Conservation (phyloP, 2,329 filamentous ascomycete genomes). For the Davidsoniella virescens region DNA sequence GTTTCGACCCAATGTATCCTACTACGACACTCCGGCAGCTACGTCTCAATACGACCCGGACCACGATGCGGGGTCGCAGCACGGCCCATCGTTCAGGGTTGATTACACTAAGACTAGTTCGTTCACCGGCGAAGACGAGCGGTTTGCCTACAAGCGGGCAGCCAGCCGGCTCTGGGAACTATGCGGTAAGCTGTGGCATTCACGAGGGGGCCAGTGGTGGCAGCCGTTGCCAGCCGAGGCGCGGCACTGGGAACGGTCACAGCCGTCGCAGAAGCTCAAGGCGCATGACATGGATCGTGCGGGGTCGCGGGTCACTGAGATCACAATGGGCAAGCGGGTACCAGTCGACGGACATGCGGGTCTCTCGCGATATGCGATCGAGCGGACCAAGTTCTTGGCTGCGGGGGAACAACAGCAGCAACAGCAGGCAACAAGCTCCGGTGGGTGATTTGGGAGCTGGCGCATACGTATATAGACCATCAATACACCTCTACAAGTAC, state of each 20-base stretch:
- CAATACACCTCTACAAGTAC: neutral
- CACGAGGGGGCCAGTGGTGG: conserved; percentile 47
- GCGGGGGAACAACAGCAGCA: neutral
- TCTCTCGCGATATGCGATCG: conserved; percentile 7
- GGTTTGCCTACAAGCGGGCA: conserved; percentile 66
- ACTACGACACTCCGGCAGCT: conserved; percentile 34
- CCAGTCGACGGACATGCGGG: conserved; percentile 9
- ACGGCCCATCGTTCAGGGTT: conserved; percentile 19
- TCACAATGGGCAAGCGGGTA: conserved; percentile 3
- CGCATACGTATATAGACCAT: neutral
- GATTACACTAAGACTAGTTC: conserved; percentile 52
- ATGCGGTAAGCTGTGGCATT: conserved; percentile 58
- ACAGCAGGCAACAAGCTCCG: too few relatives aligned
- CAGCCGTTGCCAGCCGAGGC: conserved; percentile 46
- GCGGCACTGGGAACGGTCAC: conserved; percentile 45
- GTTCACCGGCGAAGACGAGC: conserved; percentile 67
- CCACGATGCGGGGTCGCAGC: conserved; percentile 37
- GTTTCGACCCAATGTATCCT: conserved; percentile 63
- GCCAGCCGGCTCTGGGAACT: conserved; percentile 69
- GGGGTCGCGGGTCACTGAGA: conserved; percentile 8
- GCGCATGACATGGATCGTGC: conserved; percentile 4
- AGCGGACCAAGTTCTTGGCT: conserved; percentile 3
- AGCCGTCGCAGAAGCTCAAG: conserved; percentile 3
- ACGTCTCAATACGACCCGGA: conserved; percentile 37
- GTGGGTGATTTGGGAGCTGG: neutral